Evolutionary conservation across 208 protist genomes (phyloP), one percentile per base, ranked within the genome.

Genomic region (Acanthamoeba lenticulata): DNA sequence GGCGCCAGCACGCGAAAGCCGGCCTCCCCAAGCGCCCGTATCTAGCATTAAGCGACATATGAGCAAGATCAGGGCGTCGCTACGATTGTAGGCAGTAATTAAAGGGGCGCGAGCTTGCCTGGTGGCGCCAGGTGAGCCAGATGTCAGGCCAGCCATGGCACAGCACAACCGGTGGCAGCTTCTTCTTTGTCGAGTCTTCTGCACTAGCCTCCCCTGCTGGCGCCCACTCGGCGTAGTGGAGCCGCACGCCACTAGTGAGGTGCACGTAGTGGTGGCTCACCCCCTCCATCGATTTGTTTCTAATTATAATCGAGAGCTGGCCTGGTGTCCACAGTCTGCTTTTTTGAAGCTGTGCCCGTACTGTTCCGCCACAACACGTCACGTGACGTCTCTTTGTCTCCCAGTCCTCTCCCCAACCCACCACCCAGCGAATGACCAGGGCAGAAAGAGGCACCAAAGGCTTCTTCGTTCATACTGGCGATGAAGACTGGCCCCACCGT

Each of bases 171-270:
- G 34, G 42, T 29, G 77, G 24, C 27, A 85, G 40, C n/a, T 52
- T 83, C 17, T 52, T 83, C 38, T 69, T 69, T 6, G 60, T n/a
- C 60, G 36, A 13, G 15, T 77, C 36, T 19, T 83, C 24, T 47
- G 55, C 15, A 62, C 15, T 24, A 24, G 19, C 19, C 24, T 62
- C 24, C 55, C 19, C 24, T 77, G 67, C 29, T 17, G 34, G 19
- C 0, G 47, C 69, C 69, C 45, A 55, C 92, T 94, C 92, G 24
- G 69, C 92, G 69, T 74, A 94, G 79, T 94, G 92, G 36, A 94
- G 11, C 21, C 49, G 49, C 45, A 62, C 32, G 60, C 72, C 90
- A 4, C n/a, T 65, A 15, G 79, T 4, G 29, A 89, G 24, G 13
- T 17, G 15, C 29, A 62, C 79, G 79, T 62, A 42, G 6, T 62